phyloP scores from a whole-genome alignment of 768 basidiomycete species.

The Mycena amicta region DNA sequence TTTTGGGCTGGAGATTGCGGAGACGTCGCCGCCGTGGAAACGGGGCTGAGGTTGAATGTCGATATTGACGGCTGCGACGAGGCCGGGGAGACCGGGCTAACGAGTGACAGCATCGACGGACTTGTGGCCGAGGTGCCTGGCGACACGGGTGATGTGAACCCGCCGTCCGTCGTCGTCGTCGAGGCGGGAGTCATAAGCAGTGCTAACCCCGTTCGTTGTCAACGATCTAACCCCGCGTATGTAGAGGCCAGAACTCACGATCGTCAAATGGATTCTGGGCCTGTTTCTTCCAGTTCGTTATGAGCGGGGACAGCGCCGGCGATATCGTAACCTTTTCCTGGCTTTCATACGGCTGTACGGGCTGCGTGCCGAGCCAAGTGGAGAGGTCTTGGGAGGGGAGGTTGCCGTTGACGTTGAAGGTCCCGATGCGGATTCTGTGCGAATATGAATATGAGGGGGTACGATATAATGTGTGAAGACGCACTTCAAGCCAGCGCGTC shows the following conservation, averaged over 20 bases:
- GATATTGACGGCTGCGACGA: background rate
- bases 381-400: conserved; percentile 72
- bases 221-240: background rate
- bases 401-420: conserved; percentile 86
- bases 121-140: background rate
- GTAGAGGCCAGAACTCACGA: background rate
- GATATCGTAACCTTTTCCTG: background rate
- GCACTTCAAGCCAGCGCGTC: conserved; percentile 36
- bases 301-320: conserved; percentile 1
- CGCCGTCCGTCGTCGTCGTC: background rate
- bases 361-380: conserved; percentile 56
- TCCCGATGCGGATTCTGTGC: conserved; percentile 66
- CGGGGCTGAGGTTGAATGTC: background rate
- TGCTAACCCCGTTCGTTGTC: too few relatives aligned
- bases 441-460: background rate
- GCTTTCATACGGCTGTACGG: background rate
- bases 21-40: background rate
- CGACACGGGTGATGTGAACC: conserved; percentile 2
- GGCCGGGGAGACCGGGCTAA: background rate
- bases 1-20: background rate
- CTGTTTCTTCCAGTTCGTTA: background rate
- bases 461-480: conserved; percentile 4
- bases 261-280: background rate
- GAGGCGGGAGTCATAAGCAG: background rate
- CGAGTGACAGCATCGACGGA: background rate